Percentiles rank a stretch among this genome's conserved stretches.
Conservation (phyloP, 805 yeast species). For the Monosporozyma servazzii region DNA sequence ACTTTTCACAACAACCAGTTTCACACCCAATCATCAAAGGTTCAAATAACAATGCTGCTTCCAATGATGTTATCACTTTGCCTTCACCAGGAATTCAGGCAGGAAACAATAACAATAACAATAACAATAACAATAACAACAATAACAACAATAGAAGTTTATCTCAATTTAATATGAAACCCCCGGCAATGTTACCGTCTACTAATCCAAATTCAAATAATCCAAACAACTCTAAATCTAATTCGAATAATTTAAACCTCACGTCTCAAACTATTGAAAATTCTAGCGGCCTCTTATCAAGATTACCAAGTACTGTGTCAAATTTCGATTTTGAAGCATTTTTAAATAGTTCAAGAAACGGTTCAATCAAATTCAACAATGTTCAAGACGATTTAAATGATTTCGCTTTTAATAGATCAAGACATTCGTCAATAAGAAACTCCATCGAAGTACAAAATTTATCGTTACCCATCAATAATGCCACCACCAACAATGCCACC, state of each 20-base stretch:
- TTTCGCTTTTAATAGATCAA: constrained; percentile 22
- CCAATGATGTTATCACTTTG: neutral
- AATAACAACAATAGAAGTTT: constrained; percentile 1
- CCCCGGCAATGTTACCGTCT: constrained; percentile 16
- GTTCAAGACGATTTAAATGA: constrained; percentile 22
- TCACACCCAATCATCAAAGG: neutral
- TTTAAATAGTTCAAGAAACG: constrained; percentile 18
- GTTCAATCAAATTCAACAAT: constrained; percentile 24
- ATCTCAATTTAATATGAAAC: constrained; percentile 14
- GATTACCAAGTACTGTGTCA: neutral
- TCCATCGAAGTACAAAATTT: constrained; percentile 2
- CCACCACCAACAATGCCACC: neutral
- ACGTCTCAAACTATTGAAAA: neutral
- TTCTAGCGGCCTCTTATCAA: neutral
- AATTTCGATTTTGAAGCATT: constrained; percentile 6
- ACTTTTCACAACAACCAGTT: constrained; percentile 8
- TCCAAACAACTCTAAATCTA: neutral
- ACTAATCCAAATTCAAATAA: neutral
- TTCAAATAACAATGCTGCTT: neutral
- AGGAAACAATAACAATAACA: neutral
- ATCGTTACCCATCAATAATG: neutral
- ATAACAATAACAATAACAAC: too few relatives aligned
- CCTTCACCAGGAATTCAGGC: neutral
- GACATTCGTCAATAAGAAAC: constrained; percentile 24
- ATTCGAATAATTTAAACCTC: too few relatives aligned